phyloP scores from a whole-genome alignment of 1,139 yeast genomes.

The Blastobotrys illinoisensis region DNA sequence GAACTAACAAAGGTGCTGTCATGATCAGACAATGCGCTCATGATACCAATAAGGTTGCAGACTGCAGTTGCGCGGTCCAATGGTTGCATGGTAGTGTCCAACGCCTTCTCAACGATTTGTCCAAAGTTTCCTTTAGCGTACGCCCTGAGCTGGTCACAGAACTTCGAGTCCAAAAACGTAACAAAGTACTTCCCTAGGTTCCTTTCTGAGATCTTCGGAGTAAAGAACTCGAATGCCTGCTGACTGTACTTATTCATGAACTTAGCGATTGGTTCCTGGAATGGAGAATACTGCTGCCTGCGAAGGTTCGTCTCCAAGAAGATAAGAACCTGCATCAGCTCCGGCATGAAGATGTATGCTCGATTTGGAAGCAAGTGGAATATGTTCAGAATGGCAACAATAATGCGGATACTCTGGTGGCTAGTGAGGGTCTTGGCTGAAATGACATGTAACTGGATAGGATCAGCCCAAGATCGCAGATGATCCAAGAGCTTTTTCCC shows the following conservation, averaged over 20 bases:
- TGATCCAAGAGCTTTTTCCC: constrained; percentile 92
- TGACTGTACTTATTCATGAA: constrained; percentile 79
- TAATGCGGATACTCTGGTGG: constrained; percentile 76
- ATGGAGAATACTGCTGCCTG: constrained; percentile 83
- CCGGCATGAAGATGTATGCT: constrained; percentile 89
- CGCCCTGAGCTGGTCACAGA: constrained; percentile 53
- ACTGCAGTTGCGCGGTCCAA: constrained; percentile 57
- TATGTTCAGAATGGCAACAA: constrained; percentile 84
- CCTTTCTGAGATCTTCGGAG: constrained; percentile 60
- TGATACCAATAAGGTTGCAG: constrained; percentile 65
- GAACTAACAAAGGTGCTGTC: constrained; percentile 59
- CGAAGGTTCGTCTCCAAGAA: constrained; percentile 78
- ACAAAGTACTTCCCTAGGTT: constrained; percentile 61
- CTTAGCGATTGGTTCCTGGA: constrained; percentile 85
- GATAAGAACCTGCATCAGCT: constrained; percentile 68
- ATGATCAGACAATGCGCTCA: constrained; percentile 47
- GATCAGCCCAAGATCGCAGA: constrained; percentile 94
- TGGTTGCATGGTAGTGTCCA: constrained; percentile 28
- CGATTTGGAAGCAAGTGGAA: constrained; percentile 89
- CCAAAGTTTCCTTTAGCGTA: constrained; percentile 49
- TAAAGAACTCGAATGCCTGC: constrained; percentile 68
- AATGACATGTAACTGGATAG: constrained; percentile 62
- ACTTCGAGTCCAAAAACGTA: constrained; percentile 54
- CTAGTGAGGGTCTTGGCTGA: constrained; percentile 72
- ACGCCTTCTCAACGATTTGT: constrained; percentile 40